phyloP scores from a whole-genome alignment of 805 yeast species.

The Candida nemodendra region DNA sequence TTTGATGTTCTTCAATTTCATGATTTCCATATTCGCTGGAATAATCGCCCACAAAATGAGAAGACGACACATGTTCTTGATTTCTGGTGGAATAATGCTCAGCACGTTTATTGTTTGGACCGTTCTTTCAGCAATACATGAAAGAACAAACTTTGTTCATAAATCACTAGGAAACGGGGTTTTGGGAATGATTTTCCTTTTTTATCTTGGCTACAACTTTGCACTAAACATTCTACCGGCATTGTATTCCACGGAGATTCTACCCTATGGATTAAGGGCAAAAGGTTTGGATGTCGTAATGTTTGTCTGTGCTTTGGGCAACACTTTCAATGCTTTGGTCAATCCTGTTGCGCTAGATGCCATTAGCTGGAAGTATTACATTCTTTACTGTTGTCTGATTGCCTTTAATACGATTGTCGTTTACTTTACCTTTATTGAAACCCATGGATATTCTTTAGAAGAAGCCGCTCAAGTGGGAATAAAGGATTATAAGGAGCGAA shows the following conservation, averaged over 20 bases:
- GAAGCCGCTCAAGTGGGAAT: slow-evolving; percentile 36
- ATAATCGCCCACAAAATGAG: slow-evolving; percentile 27
- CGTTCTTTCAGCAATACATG: slow-evolving; percentile 43
- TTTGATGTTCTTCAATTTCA: slow-evolving; percentile 45
- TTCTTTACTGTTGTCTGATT: slow-evolving; percentile 32
- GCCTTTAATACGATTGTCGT: slow-evolving; percentile 29
- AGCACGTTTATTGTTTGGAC: slow-evolving; percentile 41
- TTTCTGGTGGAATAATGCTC: slow-evolving; percentile 37
- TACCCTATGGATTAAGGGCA: slow-evolving; percentile 21
- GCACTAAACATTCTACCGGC: slow-evolving; percentile 45
- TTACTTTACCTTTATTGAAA: slow-evolving; percentile 35
- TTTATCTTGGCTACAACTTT: slow-evolving; percentile 39
- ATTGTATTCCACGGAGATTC: slow-evolving; percentile 43
- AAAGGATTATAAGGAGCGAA: no score
- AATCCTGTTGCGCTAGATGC: slow-evolving; percentile 36
- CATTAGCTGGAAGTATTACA: slow-evolving; percentile 35
- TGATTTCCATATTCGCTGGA: slow-evolving; percentile 30
- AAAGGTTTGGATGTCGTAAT: slow-evolving; percentile 4
- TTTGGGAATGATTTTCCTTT: slow-evolving; percentile 49
- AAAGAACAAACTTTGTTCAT: slow-evolving; percentile 39
- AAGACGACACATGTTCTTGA: slow-evolving; percentile 37
- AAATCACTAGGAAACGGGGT: slow-evolving; percentile 49
- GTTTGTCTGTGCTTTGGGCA: slow-evolving; percentile 8
- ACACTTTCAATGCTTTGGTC: slow-evolving; percentile 32
- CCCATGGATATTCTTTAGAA: slow-evolving; percentile 36